Evolutionary conservation across 495 filamentous ascomycete species (phyloP).

Genomic region (Hyaloscypha finlandica): DNA sequence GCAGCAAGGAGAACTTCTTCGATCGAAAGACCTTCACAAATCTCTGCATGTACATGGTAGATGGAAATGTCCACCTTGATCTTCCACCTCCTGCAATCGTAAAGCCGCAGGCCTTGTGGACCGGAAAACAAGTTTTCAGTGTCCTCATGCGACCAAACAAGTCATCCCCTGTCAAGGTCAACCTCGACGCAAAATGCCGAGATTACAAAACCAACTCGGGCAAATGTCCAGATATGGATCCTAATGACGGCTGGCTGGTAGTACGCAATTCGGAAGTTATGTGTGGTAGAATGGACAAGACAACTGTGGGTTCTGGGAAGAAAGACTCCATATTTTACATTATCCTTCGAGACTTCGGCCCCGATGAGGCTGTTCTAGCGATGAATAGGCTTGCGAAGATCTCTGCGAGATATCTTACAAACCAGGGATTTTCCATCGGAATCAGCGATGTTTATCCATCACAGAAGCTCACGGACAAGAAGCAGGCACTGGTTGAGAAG

Average conservation of each 20-base stretch:
- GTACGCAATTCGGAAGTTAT: conserved; percentile 97
- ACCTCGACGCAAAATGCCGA: conserved; percentile 90
- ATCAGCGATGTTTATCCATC: conserved; percentile 92
- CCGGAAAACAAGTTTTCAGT: conserved; percentile 96
- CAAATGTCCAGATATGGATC: conserved; percentile 71
- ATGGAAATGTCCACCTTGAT: conserved; percentile 76
- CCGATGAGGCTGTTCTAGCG: conserved; percentile 80
- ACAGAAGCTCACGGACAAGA: conserved; percentile 62
- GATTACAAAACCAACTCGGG: conserved; percentile 63
- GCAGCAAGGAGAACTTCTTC: conserved; percentile 91
- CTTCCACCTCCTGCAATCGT: conserved; percentile 82
- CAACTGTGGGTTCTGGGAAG: conserved; percentile 91
- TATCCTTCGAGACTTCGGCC: conserved; percentile 90
- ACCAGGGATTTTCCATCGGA: conserved; percentile 94
- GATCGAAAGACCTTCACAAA: conserved; percentile 83
- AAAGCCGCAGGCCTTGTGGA: conserved; percentile 89
- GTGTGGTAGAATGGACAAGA: conserved; percentile 98
- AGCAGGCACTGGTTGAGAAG: conserved; percentile 70
- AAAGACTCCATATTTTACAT: conserved; percentile 98
- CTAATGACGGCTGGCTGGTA: conserved; percentile 84
- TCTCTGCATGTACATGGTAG: conserved; percentile 92
- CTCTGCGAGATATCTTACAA: conserved; percentile 83
- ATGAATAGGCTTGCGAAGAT: conserved; percentile 95
- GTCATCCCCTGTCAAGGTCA: conserved; percentile 76
- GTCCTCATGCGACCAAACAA: conserved; percentile 92